A percentile compares a stretch with the other conserved stretches of the same genome.
Evolutionary conservation across 202 grass and related monocot genomes (phyloP).

Genomic region (Saccharum hybrid): DNA sequence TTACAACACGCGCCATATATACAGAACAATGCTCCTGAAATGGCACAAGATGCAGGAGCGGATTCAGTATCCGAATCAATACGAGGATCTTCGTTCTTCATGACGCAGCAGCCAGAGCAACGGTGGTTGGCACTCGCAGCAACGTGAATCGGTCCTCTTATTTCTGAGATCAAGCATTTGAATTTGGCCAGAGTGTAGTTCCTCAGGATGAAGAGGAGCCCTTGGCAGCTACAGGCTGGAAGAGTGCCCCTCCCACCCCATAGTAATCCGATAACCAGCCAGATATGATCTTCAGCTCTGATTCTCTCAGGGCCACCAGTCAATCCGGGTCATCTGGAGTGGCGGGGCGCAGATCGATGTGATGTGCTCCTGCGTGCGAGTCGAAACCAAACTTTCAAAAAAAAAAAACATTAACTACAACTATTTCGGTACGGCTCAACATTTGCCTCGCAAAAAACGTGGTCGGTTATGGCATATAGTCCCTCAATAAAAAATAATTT

Average conservation of each 20-base stretch:
- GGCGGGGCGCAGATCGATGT: conserved; percentile 72
- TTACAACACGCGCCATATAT: not conserved
- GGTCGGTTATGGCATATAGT: too few species aligned
- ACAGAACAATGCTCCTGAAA: not conserved
- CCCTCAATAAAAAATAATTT: too few species aligned
- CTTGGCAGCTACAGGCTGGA: conserved; percentile 32
- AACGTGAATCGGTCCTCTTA: not conserved
- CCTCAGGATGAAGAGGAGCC: not conserved
- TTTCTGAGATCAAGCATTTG: not conserved
- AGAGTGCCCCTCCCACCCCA: conserved; percentile 33
- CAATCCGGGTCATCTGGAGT: conserved; percentile 74
- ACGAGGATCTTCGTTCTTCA: not conserved
- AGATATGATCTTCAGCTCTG: conserved; percentile 71
- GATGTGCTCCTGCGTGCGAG: conserved; percentile 79
- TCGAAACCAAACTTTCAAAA: not conserved
- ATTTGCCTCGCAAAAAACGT: not conserved
- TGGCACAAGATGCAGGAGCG: not conserved
- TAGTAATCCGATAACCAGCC: conserved; percentile 81
- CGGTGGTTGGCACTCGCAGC: not conserved
- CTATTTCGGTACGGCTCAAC: not conserved
- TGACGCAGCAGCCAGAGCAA: not conserved
- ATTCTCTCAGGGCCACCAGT: conserved; percentile 72
- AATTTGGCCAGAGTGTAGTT: not conserved
- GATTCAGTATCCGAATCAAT: not conserved
- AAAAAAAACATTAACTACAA: not conserved